Evolutionary conservation across 257 asterid species (phyloP), one percentile per base, ranked within the genome.

Genomic region (Marsdenia floribunda): DNA sequence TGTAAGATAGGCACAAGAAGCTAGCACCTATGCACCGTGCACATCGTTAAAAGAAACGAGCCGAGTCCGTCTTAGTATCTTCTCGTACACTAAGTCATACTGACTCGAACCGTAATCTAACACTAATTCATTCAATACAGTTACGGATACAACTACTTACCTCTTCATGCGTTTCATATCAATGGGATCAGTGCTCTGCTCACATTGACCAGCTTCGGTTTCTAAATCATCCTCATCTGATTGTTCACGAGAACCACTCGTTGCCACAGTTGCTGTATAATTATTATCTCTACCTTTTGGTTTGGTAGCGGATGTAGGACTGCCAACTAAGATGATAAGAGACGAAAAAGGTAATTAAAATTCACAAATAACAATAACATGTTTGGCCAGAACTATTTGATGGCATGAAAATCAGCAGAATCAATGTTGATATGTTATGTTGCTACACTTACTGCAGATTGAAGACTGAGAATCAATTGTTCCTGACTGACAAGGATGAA

Each of bases 191-290:
- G 82, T 84, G 87, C 93, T 84, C 53, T 88, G 85, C 21, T 86
- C 97, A 11, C 92, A 88, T 14, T 88, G 87, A 52, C 91, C 93
- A 6, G 83, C 92, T 81, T 91, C 97, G 0, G 77, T 83, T 60
- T 88, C 96, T 10, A 82, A 26, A 52, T 90, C 97, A 66, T 93
- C 96, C 29, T 89, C 96, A 44, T 93, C 97, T 0, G 96, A 87
- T 78, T 86, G 96, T 18, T 90, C 93, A 1, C 74, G 90, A 0
- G 96, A 88, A n/a, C 89, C 96, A 75, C 96, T 90, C 70, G 88
- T 88, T 5, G 86, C 93, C 72, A 89, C 82, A 19, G 72, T 76
- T 26, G 83, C 78, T 76, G 80, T 75, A 73, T 78, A 87, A 72
- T 82, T 81, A 18, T 82, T 81, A 18, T 82, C 83, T 16, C 81